Evolutionary conservation across 164 flowering plant genomes (phyloP), one percentile per base, ranked within the genome.

Genomic region (Liquidambar formosana): DNA sequence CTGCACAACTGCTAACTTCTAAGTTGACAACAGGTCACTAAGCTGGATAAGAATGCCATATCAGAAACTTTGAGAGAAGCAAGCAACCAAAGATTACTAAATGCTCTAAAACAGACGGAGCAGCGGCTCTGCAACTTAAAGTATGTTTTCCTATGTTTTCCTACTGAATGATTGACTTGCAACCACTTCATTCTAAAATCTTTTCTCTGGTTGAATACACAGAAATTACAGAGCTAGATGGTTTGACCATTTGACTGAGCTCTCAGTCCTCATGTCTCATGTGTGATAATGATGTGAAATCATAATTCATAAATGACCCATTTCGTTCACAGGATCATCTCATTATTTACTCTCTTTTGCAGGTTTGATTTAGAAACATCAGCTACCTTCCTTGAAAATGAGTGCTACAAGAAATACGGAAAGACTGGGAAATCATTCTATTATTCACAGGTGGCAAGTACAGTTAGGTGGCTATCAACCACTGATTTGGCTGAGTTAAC

Each of bases 361-460:
- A 94, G 97, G 76, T 65, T 83, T 41, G 85, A 89, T 23, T 16
- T 82, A 26, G 85, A 85, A 62, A 65, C 77, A 47, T 81, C 91
- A 58, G 89, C 88, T 1, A 27, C 33, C 4, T 21, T 63, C 53
- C 44, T 63, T 63, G 10, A 44, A 22, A 21, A 19, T 22, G 26
- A 46, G 3, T 33, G 63, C 44, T 15, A 81, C 79, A 80, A 76
- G 65, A 89, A 89, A 68, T 90, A 85, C 59, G 86, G 86, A 44
- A 92, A 83, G 69, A 68, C 81, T 62, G 97, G 97, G 65, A 92
- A 86, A 71, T 78, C 97, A 44, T 86, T 94, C 65, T 92, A 94
- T 73, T 82, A 81, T 69, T 22, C 60, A 57, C 60, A 26, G 12
- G 28, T 57, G 13, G 75, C 94, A 41, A 85, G 92, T 68, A 85